These are phyloP conservation scores for Neonectria coccinea DNA, from an alignment of 2,329 filamentous ascomycete genomes.

Conservation along the genomic window DNA sequence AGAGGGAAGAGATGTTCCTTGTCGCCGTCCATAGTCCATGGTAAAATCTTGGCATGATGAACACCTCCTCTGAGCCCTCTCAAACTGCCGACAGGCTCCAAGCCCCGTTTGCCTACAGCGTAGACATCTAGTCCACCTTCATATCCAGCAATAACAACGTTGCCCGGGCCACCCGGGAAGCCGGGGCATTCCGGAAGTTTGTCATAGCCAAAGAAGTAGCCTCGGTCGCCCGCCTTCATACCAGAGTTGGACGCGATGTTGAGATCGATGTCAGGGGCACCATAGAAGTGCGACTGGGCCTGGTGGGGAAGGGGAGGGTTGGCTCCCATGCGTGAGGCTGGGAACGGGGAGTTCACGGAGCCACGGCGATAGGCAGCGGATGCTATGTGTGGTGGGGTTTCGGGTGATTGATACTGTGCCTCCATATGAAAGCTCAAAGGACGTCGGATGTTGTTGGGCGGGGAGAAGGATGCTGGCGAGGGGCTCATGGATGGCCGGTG, in stretches of 20 bases:
- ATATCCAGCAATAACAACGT: constrained; percentile 80
- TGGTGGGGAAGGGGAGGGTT: constrained; percentile 80
- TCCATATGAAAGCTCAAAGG: constrained; percentile 69
- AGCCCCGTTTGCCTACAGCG: constrained; percentile 76
- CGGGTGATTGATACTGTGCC: constrained; percentile 56
- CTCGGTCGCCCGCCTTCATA: constrained; percentile 73
- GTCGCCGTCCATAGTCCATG: constrained; percentile 70
- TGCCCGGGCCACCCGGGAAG: constrained; percentile 61
- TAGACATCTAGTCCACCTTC: constrained; percentile 85
- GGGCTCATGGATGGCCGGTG: constrained; percentile 59
- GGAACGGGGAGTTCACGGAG: constrained; percentile 65
- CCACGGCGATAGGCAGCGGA: constrained; percentile 56
- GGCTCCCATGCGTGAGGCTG: constrained; percentile 56
- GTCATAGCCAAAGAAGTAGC: constrained; percentile 87
- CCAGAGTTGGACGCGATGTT: constrained; percentile 68
- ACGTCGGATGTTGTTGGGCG: constrained; percentile 53
- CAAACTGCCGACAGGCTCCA: constrained; percentile 76
- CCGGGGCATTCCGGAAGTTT: constrained; percentile 65
- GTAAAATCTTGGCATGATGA: constrained; percentile 83
- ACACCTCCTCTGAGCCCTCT: constrained; percentile 84
- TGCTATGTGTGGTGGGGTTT: constrained; percentile 54
- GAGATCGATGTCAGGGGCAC: constrained; percentile 79
- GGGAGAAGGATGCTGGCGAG: constrained; percentile 58
- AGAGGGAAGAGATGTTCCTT: constrained; percentile 73
- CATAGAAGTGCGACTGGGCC: constrained; percentile 81